A percentile compares a stretch with the other conserved stretches of the same genome.
Evolutionary conservation across 768 basidiomycete genomes (phyloP).

Genomic region (Rubroboletus pulcherrimus): DNA sequence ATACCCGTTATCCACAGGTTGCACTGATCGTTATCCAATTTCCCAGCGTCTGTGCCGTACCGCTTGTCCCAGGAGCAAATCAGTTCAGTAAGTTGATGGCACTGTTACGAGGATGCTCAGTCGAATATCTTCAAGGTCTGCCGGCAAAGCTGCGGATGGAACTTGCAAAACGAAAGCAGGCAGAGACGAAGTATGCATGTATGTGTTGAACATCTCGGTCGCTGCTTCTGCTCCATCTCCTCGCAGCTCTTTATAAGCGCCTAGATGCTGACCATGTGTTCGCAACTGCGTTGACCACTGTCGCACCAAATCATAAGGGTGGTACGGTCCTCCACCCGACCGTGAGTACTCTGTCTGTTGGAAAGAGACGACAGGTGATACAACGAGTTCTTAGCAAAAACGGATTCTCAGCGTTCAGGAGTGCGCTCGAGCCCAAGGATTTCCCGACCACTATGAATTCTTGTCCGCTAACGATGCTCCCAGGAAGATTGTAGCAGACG

Average conservation of each 20-base stretch:
- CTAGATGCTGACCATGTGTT: constrained; percentile 52
- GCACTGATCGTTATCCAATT: background rate
- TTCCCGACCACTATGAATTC: constrained; percentile 69
- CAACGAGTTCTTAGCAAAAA: constrained; percentile 51
- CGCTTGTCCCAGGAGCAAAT: constrained; percentile 46
- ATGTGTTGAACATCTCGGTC: constrained; percentile 6
- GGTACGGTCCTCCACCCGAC: constrained; percentile 43
- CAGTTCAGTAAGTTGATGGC: constrained; percentile 42
- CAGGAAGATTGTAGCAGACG: constrained; percentile 44
- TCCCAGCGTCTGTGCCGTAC: constrained; percentile 51
- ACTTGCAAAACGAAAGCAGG: constrained; percentile 28
- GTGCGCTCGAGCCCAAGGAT: constrained; percentile 73
- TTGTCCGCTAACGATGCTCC: constrained; percentile 40
- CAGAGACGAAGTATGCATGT: constrained; percentile 28
- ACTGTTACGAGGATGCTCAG: background rate
- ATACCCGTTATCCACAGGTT: constrained; percentile 9
- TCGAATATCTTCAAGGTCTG: constrained; percentile 34
- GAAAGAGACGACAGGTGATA: background rate
- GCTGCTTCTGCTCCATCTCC: constrained; percentile 3
- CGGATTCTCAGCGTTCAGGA: constrained; percentile 65
- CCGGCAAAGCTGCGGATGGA: constrained; percentile 38
- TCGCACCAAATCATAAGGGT: constrained; percentile 49
- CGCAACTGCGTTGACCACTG: constrained; percentile 59
- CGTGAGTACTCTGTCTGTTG: constrained; percentile 26
- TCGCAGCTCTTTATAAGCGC: constrained; percentile 52